phyloP scores from a whole-genome alignment of 768 basidiomycete species.

The Collybia sp. region DNA sequence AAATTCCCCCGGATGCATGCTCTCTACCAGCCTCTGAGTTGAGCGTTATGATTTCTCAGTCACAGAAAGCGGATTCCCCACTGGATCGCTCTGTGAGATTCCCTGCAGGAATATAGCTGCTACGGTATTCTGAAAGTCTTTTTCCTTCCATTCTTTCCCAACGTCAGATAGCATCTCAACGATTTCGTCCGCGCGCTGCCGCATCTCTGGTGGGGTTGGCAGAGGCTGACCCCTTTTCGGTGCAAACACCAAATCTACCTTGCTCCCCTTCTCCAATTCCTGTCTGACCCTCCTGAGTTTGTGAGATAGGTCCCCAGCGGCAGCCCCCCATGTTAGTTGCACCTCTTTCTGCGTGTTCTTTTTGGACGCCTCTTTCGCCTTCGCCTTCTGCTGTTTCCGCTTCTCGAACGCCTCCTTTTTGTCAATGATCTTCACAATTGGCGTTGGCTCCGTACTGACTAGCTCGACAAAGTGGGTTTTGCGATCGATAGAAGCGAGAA shows the following conservation, averaged over 20 bases:
- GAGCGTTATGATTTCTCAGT: too few relatives aligned
- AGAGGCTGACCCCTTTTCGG: conserved; percentile 40
- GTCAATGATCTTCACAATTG: conserved; percentile 58
- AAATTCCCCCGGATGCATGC: too few relatives aligned
- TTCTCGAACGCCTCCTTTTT: conserved; percentile 36
- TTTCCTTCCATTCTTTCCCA: conserved; percentile 48
- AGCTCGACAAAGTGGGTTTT: conserved; percentile 50
- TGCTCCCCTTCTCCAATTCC: conserved; percentile 55
- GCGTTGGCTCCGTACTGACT: conserved; percentile 39
- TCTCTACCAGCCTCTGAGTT: too few relatives aligned
- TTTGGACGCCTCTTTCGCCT: conserved; percentile 25
- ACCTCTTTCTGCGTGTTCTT: conserved; percentile 54
- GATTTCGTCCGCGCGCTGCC: conserved; percentile 38
- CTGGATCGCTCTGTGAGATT: conserved; percentile 4
- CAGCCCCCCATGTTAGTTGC: conserved; percentile 67
- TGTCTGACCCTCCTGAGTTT: conserved; percentile 57
- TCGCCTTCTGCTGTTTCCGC: conserved; percentile 29
- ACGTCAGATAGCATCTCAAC: conserved; percentile 39
- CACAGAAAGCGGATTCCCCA: not conserved
- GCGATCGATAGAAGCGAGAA: conserved; percentile 42
- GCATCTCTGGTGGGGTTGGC: conserved; percentile 33
- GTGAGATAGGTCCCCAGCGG: conserved; percentile 53
- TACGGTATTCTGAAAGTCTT: conserved; percentile 30
- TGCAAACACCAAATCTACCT: conserved; percentile 52
- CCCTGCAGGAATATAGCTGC: conserved; percentile 42